phyloP scores from a whole-genome alignment of 129 eudicot genomes.

The Deinandra increscens region DNA sequence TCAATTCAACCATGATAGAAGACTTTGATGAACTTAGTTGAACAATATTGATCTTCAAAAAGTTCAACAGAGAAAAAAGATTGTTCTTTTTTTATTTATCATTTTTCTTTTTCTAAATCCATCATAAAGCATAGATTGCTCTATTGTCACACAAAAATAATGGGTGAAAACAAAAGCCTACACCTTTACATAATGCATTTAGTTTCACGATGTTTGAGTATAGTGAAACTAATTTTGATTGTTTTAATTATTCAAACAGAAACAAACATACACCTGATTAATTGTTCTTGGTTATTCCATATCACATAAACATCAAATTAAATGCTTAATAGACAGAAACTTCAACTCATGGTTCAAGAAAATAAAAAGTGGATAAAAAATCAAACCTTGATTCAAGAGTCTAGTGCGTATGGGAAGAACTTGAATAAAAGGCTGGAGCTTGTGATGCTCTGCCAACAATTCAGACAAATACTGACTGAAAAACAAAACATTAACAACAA shows the following conservation, averaged over 20 bases:
- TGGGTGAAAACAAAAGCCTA: too few species aligned
- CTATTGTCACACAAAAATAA: too few species aligned
- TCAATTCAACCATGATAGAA: neutral
- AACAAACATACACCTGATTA: neutral
- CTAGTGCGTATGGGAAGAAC: constrained; percentile 65
- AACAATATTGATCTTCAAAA: too few species aligned
- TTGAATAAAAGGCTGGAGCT: constrained; percentile 80
- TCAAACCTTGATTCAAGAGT: constrained; percentile 73
- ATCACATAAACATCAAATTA: neutral
- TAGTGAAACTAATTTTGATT: neutral
- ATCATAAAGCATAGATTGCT: too few species aligned
- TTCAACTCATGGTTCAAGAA: neutral
- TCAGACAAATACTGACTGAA: constrained; percentile 88
- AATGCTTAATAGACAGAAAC: too few species aligned
- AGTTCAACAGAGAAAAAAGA: too few species aligned
- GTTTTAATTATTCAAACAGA: constrained; percentile 4
- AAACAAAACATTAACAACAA: constrained; percentile 4
- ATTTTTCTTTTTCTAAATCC: too few species aligned
- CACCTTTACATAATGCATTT: too few species aligned
- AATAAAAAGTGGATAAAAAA: too few species aligned
- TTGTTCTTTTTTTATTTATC: too few species aligned
- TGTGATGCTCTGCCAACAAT: constrained; percentile 87
- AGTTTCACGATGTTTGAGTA: too few species aligned
- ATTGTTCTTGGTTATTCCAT: neutral
- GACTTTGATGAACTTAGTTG: neutral